Conservation (phyloP, 2,329 filamentous ascomycete genomes). For the Aureobasidium vineae region DNA sequence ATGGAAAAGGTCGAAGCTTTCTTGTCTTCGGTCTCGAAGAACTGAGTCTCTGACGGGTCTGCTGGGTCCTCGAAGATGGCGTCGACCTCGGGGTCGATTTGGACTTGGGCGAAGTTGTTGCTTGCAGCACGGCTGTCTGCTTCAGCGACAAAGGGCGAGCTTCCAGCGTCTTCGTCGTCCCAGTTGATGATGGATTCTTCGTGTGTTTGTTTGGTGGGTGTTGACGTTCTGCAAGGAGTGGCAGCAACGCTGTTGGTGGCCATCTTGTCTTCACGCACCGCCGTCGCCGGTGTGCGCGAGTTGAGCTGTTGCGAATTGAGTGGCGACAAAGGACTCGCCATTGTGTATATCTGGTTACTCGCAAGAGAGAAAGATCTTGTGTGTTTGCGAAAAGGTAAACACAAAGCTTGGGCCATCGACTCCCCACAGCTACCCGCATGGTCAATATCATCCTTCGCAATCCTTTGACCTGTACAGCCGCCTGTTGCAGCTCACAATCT, state of each 20-base stretch:
- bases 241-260: neutral
- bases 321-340: constrained; percentile 27
- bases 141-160: constrained; percentile 51
- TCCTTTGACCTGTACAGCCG: neutral
- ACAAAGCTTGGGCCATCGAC: neutral
- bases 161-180: constrained; percentile 44
- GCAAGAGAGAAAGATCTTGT: neutral
- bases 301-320: constrained; percentile 22
- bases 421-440: neutral
- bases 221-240: constrained; percentile 15
- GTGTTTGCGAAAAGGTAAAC: constrained; percentile 14
- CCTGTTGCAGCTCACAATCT: neutral
- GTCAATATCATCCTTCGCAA: neutral
- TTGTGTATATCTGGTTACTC: neutral
- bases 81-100: constrained; percentile 21
- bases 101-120: constrained; percentile 24
- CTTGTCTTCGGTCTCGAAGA: constrained; percentile 20
- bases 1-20: neutral
- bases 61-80: constrained; percentile 27
- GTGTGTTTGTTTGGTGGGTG: constrained; percentile 23
- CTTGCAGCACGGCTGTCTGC: constrained; percentile 39
- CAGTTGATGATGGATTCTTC: constrained; percentile 35
- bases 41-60: constrained; percentile 8
- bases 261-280: constrained; percentile 16
- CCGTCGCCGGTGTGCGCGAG: constrained; percentile 12